A percentile compares a stretch with the other conserved stretches of the same genome.
phyloP scores from a whole-genome alignment of 1,139 yeast species.

The Oligophagozyma castellii region DNA sequence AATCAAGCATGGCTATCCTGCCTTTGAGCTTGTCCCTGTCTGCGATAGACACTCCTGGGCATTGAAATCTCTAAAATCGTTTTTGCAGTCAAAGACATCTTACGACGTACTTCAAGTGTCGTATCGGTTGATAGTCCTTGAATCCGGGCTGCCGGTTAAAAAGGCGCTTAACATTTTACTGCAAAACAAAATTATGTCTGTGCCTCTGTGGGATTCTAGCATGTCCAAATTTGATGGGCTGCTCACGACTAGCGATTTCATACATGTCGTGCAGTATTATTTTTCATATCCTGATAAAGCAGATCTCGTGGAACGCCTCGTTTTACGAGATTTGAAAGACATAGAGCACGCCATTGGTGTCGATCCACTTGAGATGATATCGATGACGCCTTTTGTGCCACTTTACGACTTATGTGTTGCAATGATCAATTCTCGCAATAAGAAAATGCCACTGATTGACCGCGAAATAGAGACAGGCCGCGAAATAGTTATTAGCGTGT shows the following conservation, averaged over 20 bases:
- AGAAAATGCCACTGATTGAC: conserved; percentile 86
- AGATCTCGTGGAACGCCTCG: conserved; percentile 71
- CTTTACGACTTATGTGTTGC: conserved; percentile 83
- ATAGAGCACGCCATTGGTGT: conserved; percentile 80
- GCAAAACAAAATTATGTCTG: conserved; percentile 86
- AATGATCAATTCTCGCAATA: conserved; percentile 76
- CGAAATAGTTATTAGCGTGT: conserved; percentile 83
- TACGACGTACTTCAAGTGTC: conserved; percentile 92
- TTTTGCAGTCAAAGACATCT: conserved; percentile 76
- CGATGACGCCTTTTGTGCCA: conserved; percentile 79
- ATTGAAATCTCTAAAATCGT: conserved; percentile 60
- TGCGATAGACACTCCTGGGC: conserved; percentile 30
- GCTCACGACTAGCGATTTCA: conserved; percentile 77
- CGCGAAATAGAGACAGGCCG: conserved; percentile 81
- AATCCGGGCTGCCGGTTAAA: conserved; percentile 75
- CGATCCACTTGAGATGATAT: conserved; percentile 69
- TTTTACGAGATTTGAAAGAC: conserved; percentile 68
- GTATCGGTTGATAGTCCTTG: conserved; percentile 79
- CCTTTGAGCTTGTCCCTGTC: too few species aligned
- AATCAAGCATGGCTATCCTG: too few species aligned
- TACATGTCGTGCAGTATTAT: conserved; percentile 86
- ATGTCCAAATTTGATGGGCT: conserved; percentile 84
- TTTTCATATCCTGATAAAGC: conserved; percentile 77
- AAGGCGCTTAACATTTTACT: conserved; percentile 75
- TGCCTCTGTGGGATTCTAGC: conserved; percentile 87